Conservation (phyloP, 1,284 basidiomycete species). For the Heterobasidion occidentale region DNA sequence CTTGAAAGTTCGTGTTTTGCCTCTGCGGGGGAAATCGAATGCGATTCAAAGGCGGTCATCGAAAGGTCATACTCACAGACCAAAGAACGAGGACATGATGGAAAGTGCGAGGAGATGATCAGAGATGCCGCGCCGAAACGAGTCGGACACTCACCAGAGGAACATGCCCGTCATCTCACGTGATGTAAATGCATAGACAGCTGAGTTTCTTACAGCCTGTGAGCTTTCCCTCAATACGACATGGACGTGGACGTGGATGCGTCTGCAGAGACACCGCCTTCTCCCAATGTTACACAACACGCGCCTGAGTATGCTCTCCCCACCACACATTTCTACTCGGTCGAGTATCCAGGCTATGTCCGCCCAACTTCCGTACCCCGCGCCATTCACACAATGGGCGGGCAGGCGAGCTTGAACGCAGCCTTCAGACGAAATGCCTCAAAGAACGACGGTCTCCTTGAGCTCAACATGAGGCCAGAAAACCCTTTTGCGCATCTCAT, state of each 20-base stretch:
- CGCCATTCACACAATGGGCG: constrained; percentile 63
- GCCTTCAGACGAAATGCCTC: constrained; percentile 62
- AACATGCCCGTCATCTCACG: no score
- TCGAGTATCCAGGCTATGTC: constrained; percentile 90
- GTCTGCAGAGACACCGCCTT: neutral
- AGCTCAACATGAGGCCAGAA: constrained; percentile 65
- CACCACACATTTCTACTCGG: constrained; percentile 59
- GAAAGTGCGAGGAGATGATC: neutral
- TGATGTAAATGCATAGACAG: no score
- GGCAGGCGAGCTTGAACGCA: constrained; percentile 58
- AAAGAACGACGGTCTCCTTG: constrained; percentile 56
- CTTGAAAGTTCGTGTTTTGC: constrained; percentile 94
- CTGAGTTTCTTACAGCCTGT: no score
- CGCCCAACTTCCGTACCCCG: constrained; percentile 48
- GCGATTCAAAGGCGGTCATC: neutral
- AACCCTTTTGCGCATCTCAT: constrained; percentile 79
- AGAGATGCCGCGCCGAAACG: neutral
- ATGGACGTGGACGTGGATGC: no score
- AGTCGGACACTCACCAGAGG: no score
- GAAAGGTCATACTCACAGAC: constrained; percentile 48
- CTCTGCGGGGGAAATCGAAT: constrained; percentile 32
- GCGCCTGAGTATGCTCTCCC: constrained; percentile 48
- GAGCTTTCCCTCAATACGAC: no score
- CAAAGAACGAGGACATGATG: constrained; percentile 77
- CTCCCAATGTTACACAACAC: neutral